Evolutionary conservation across 495 filamentous ascomycete species (phyloP), one percentile per base, ranked within the genome.

Genomic region (Xylaria grammica): DNA sequence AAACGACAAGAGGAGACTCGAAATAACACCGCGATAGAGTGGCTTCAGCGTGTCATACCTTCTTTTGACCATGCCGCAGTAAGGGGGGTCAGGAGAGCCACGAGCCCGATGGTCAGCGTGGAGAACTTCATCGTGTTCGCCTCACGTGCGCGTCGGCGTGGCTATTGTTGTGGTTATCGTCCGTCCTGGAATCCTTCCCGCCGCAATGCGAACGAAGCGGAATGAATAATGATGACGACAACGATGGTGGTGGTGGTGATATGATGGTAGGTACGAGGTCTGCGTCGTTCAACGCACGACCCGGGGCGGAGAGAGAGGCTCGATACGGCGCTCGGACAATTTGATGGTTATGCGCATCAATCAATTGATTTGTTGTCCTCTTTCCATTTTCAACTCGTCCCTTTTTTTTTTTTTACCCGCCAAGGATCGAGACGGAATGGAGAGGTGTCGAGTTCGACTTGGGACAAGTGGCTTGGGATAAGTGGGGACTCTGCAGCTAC

Each of bases 31-130:
- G 67, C 46, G 63, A 49, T 32, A 46, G 42, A 27, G 17, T 26
- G 40, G 36, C 15, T 27, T 15, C 9, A 13, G 7, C 27, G n/a
- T 0, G 10, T 79, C 84, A 59, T 75, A 89, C 92, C 92, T 85
- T 95, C 92, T 79, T 94, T 93, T 9, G 86, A 85, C 90, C 91
- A 96, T 17, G 91, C 92, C 62, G 86, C 85, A 48, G 84, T 87
- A 34, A 90, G 68, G 9, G 85, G 85, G 26, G 86, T 81, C 36
- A 91, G 77, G 55, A 85, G 74, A 69, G 82, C 78, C 73, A 88
- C 74, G 19, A 90, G 77, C 69, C 83, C 81, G 65, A 89, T 65
- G 34, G 84, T 76, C 58, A 87, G 70, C 20, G 78, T 71, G 6
- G 79, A 77, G 60, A 84, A 65, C 79, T 72, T 86, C 84, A 87